A percentile compares a stretch with the other conserved stretches of the same genome.
phyloP scores from a whole-genome alignment of 768 basidiomycete species.

The Lactarius evosmus region DNA sequence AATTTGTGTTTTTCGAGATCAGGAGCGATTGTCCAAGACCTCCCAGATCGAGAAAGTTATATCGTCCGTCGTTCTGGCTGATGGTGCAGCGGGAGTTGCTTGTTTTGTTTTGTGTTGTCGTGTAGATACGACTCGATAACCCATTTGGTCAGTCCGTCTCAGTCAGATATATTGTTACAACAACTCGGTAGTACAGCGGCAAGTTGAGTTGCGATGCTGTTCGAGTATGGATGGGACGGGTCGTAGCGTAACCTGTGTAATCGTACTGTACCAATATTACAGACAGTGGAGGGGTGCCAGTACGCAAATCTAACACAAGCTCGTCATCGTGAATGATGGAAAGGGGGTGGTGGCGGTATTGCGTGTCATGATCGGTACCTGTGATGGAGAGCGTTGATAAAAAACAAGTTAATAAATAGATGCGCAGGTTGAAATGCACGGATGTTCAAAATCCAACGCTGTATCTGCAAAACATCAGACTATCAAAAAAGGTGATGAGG shows the following conservation, averaged over 20 bases:
- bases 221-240: constrained; percentile 10
- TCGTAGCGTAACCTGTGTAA: constrained; percentile 9
- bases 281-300: constrained; percentile 1
- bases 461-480: constrained; percentile 23
- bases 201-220: constrained; percentile 37
- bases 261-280: constrained; percentile 20
- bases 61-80: not conserved
- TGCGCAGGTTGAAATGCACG: constrained; percentile 36
- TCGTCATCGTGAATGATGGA: constrained; percentile 6
- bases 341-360: not conserved
- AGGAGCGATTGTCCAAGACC: not conserved
- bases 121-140: not conserved
- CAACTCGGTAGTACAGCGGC: constrained; percentile 24
- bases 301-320: constrained; percentile 11
- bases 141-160: not conserved
- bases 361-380: constrained; percentile 7
- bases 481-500: constrained; percentile 2
- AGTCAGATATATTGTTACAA: constrained; percentile 21
- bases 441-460: constrained; percentile 19
- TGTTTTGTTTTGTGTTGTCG: not conserved
- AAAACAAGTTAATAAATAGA: constrained; percentile 21
- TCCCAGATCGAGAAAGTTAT: not conserved
- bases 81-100: not conserved
- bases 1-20: not conserved
- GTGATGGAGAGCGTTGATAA: constrained; percentile 8